phyloP scores from a whole-genome alignment of 805 yeast genomes.

The Scheffersomyces coipomensis region DNA sequence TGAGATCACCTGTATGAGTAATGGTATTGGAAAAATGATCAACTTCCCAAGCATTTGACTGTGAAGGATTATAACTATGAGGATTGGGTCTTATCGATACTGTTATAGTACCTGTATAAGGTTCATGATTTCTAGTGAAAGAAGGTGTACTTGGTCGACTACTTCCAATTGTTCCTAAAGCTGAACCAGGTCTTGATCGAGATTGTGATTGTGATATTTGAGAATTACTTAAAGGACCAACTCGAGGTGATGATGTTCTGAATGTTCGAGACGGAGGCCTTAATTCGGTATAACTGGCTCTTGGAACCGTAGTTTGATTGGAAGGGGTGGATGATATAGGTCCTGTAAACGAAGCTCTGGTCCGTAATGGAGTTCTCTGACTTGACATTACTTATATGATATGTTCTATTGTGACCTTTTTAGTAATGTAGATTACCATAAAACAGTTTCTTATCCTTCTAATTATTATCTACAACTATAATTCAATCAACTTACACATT shows the following conservation, averaged over 20 bases:
- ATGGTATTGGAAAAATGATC: constrained; percentile 40
- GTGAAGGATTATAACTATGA: constrained; percentile 31
- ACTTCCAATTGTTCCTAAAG: constrained; percentile 23
- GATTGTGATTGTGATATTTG: constrained; percentile 1
- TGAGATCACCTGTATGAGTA: constrained; percentile 54
- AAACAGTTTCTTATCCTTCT: too few relatives aligned
- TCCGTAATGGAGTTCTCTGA: constrained; percentile 25
- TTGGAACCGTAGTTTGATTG: constrained; percentile 8
- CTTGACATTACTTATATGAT: constrained; percentile 8
- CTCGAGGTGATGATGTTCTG: constrained; percentile 31
- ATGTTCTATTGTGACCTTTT: constrained; percentile 16
- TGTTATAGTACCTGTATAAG: constrained; percentile 68
- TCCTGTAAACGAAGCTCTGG: constrained; percentile 23
- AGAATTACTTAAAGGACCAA: background rate
- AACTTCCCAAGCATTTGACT: constrained; percentile 43
- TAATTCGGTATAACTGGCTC: constrained; percentile 11
- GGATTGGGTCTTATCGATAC: constrained; percentile 84
- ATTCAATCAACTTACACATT: too few relatives aligned
- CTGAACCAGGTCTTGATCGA: constrained; percentile 33
- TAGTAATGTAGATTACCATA: constrained; percentile 16
- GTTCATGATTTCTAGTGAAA: constrained; percentile 24
- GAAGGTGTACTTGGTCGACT: constrained; percentile 40
- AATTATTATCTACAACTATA: too few relatives aligned
- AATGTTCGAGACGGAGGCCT: constrained; percentile 22
- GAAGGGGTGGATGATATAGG: constrained; percentile 7